phyloP scores from a whole-genome alignment of 257 asterid species.

The Lavandula angustifolia region DNA sequence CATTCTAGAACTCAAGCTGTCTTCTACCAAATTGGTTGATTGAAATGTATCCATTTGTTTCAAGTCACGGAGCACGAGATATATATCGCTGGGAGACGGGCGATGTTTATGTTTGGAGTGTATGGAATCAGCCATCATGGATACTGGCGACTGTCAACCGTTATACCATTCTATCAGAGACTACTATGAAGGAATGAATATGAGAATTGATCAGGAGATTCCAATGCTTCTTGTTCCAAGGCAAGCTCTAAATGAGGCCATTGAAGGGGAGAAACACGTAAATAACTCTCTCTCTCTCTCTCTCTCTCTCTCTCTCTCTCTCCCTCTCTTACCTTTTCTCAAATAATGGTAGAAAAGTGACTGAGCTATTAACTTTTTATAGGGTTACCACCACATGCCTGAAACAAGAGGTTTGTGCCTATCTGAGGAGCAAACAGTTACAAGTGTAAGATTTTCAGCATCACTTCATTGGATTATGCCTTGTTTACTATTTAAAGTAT shows the following conservation, averaged over 20 bases:
- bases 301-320: background rate
- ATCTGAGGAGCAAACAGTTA: constrained; percentile 95
- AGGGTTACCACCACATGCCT: constrained; percentile 99
- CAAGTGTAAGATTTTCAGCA: constrained; percentile 62
- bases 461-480: constrained; percentile 19
- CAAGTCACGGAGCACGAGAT: constrained; percentile 70
- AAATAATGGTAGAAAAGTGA: background rate
- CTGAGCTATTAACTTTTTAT: constrained; percentile 13
- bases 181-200: constrained; percentile 96
- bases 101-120: constrained; percentile 94
- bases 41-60: background rate
- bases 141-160: constrained; percentile 94
- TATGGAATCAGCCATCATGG: constrained; percentile 97
- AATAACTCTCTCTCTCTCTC: background rate
- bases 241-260: constrained; percentile 95
- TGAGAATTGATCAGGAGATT: constrained; percentile 86
- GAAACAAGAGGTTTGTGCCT: constrained; percentile 97
- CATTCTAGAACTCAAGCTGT: background rate
- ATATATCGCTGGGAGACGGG: constrained; percentile 82
- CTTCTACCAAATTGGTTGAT: constrained; percentile 1
- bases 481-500: background rate
- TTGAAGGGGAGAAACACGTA: constrained; percentile 96
- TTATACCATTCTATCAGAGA: constrained; percentile 89
- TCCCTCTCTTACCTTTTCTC: too few species aligned
- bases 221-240: constrained; percentile 98